A percentile compares a stretch with the other conserved stretches of the same genome.
Conservation (phyloP, 345 rosid genomes). For the Cardamine resedifolia region DNA sequence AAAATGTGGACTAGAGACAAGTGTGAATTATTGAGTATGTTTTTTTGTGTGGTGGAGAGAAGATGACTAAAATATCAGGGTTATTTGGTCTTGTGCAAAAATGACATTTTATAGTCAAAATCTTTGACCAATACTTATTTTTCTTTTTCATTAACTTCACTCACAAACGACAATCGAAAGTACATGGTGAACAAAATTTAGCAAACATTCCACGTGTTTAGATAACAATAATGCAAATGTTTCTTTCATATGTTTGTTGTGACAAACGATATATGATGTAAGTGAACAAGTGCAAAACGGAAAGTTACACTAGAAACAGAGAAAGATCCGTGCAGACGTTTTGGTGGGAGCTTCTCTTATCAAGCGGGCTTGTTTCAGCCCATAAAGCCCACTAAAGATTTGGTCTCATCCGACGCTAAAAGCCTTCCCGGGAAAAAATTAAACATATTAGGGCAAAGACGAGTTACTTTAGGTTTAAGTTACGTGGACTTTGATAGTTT, state of each 20-base stretch:
- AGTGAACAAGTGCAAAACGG: too few relatives aligned
- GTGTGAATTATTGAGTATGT: neutral
- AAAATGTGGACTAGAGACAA: neutral
- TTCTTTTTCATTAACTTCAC: too few relatives aligned
- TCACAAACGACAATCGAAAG: too few relatives aligned
- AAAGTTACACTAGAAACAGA: too few relatives aligned
- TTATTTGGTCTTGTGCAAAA: neutral
- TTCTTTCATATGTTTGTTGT: too few relatives aligned
- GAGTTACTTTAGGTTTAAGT: neutral
- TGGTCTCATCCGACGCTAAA: neutral
- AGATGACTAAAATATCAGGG: neutral
- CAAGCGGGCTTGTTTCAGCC: neutral
- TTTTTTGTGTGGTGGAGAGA: slow-evolving; percentile 7
- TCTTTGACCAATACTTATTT: neutral
- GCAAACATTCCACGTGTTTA: too few relatives aligned
- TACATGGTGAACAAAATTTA: too few relatives aligned
- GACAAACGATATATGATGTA: too few relatives aligned
- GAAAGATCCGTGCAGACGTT: neutral
- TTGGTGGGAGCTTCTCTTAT: neutral
- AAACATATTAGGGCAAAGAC: neutral
- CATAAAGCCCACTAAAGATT: neutral
- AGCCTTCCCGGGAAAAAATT: neutral
- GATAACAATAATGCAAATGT: neutral
- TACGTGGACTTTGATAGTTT: neutral
- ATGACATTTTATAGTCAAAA: neutral